Base-by-base conservation (phyloP, 495 filamentous ascomycete genomes). In the Pseudevernia furfuracea region DNA sequence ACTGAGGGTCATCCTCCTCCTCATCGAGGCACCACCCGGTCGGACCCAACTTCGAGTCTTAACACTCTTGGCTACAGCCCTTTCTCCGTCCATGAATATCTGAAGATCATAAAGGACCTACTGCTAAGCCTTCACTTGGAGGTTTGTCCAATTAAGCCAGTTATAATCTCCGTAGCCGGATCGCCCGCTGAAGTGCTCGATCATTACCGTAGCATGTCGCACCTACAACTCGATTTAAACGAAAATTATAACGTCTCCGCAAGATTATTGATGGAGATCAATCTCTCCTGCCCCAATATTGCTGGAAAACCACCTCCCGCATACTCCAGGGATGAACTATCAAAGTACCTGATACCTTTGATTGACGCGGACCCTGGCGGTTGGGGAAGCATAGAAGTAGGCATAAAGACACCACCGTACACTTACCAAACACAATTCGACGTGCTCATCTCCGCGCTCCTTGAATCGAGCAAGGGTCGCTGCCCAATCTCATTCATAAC, bases 231-330 rank as follows among this genome's bases (percentile, higher is more conserved):
- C 7, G 1, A 69, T 49, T 62, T 79, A 70, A 38, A 68, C 67
- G 66, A 46, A 44, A 38, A 61, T 34, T 6, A 60, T 0, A 23
- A 48, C 37, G 43, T 62, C 7, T 15, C 11, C 59, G 0, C 36
- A 4, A 57, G 55, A 3, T 48, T 82, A 41, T 70, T 74, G 2
- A 79, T 89, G 74, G 88, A 91, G 70, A 75, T 90, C 65, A 90
- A 91, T 69, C 82, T 91, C 53, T 85, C 81, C 66, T 91, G 88
- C 68, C 88, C 88, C 0, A 90, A 91, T 73, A 90, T 91, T 62
- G 78, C 80, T 21, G 69, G 75, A 52, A 80, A 80, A 37, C 87
- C 87, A 0, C 88, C 88, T 17, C 87, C 86, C 5, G 88, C 88
- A 0, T 91, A 89, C 72, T 77, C 78, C 11, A 68, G 72, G 12